Conservation (phyloP, 192 early-diverging fungal genomes). For the Dissophora globulifera region DNA sequence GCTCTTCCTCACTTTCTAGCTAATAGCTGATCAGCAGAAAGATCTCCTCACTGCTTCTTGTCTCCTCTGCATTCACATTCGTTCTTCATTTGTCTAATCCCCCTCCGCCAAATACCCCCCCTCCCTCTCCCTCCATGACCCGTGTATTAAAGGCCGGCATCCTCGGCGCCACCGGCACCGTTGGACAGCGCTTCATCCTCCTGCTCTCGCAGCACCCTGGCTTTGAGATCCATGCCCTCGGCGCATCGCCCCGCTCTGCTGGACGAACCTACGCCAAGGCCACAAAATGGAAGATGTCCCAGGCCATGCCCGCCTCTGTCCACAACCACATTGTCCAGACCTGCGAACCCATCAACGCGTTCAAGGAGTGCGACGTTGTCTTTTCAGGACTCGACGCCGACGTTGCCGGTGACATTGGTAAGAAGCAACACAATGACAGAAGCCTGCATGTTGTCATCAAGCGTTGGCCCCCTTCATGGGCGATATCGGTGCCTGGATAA, state of each 20-base stretch:
- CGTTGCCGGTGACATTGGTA: slow-evolving; percentile 93
- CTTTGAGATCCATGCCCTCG: slow-evolving; percentile 88
- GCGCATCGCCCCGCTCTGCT: slow-evolving; percentile 90
- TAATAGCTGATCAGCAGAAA: too few species aligned
- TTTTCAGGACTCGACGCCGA: slow-evolving; percentile 96
- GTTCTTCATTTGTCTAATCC: not conserved
- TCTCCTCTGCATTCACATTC: not conserved
- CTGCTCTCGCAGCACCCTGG: slow-evolving; percentile 87
- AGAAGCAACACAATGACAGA: not conserved
- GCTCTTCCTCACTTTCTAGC: too few species aligned
- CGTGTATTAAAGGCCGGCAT: slow-evolving; percentile 79
- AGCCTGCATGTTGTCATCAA: too few species aligned
- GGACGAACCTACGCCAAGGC: slow-evolving; percentile 86
- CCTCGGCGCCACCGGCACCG: slow-evolving; percentile 97
- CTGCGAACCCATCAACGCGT: slow-evolving; percentile 78
- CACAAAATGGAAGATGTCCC: slow-evolving; percentile 89
- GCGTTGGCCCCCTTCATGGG: too few species aligned
- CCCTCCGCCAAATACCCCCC: not conserved
- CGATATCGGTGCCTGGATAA: too few species aligned
- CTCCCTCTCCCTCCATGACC: slow-evolving; percentile 18
- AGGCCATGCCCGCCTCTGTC: slow-evolving; percentile 74
- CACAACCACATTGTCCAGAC: slow-evolving; percentile 66
- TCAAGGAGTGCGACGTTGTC: slow-evolving; percentile 85
- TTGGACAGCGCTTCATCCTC: slow-evolving; percentile 96
- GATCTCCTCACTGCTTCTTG: too few species aligned